Conservation (phyloP, 2,329 filamentous ascomycete genomes). For the Monilinia laxa region DNA sequence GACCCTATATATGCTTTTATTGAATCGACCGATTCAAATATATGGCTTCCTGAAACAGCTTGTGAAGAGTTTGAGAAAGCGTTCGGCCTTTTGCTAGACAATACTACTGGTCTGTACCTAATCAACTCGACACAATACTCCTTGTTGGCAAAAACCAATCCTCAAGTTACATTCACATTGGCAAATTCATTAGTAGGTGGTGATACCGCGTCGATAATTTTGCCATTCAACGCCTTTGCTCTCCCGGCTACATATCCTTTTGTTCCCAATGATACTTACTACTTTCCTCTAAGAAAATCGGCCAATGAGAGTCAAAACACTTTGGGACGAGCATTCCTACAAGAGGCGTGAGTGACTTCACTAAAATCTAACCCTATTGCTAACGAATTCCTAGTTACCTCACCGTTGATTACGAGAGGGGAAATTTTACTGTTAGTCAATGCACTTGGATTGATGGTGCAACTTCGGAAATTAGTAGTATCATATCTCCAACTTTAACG, state of each 20-base stretch:
- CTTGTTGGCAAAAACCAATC: constrained; percentile 32
- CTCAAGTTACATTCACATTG: constrained; percentile 38
- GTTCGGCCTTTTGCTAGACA: constrained; percentile 64
- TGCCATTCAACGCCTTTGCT: constrained; percentile 37
- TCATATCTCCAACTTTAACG: constrained; percentile 25
- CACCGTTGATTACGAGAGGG: constrained; percentile 37
- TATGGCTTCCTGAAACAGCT: constrained; percentile 59
- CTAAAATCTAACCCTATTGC: not conserved
- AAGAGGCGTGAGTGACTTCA: constrained; percentile 40
- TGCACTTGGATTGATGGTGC: constrained; percentile 29
- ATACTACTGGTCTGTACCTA: constrained; percentile 60
- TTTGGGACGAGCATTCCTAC: constrained; percentile 43
- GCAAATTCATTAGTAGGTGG: constrained; percentile 26
- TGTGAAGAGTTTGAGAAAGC: constrained; percentile 63
- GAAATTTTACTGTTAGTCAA: constrained; percentile 37
- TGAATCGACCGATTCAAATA: constrained; percentile 61
- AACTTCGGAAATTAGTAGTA: constrained; percentile 23
- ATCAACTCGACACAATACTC: constrained; percentile 49
- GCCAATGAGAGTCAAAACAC: constrained; percentile 41
- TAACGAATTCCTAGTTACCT: constrained; percentile 31
- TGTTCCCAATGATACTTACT: constrained; percentile 48
- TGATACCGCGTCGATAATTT: constrained; percentile 36
- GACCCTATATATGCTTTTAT: constrained; percentile 45
- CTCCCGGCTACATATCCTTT: constrained; percentile 31
- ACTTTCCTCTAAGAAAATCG: constrained; percentile 43